Evolutionary conservation across 1,139 yeast genomes (phyloP), one percentile per base, ranked within the genome.

Genomic region (Pneumocystis murina): DNA sequence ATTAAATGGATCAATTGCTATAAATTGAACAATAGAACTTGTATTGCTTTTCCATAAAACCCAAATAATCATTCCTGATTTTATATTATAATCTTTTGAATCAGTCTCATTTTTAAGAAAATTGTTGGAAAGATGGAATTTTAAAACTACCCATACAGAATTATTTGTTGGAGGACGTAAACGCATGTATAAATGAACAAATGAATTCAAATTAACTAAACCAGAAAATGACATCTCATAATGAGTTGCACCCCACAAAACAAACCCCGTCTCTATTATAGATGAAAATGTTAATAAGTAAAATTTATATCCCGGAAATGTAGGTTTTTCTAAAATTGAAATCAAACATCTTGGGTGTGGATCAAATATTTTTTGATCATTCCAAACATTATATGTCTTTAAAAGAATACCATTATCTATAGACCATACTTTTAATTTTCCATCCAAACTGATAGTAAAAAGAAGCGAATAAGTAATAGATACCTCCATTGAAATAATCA

Each of bases 381-480:
- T 59, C 33, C 55, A 64, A n/a, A 59, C 59, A 30, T 64, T 62
- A 39, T 64, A 43, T 24, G 59, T 60, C 30, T 59, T 61, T 10
- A 64, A 36, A 33, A 64, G 59, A 36, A 57, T 43, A 3, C 64
- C 62, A 2, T 40, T 61, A 16, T 59, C 38, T n/a, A 64, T 36
- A 28, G 62, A 59, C 66, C 66, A 64, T 14, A 61, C 59, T 30
- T 64, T 61, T 24, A 64, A 24, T 28, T 63, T 64, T 7, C 63
- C 62, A 41, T 64, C 66, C 24, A 64, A 62, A 39, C 63, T 60
- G 39, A 64, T 59, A 5, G 66, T 62, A 43, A 60, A 61, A 35
- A 64, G 62, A 16, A 64, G 39, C 8, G 59, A 54, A 28, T 60
- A 57, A 39, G 48, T 43, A 17, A 33, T 38, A 8, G 59, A 60